Evolutionary conservation across 2,329 filamentous ascomycete species (phyloP).

Genomic region (Nothophoma quercina): DNA sequence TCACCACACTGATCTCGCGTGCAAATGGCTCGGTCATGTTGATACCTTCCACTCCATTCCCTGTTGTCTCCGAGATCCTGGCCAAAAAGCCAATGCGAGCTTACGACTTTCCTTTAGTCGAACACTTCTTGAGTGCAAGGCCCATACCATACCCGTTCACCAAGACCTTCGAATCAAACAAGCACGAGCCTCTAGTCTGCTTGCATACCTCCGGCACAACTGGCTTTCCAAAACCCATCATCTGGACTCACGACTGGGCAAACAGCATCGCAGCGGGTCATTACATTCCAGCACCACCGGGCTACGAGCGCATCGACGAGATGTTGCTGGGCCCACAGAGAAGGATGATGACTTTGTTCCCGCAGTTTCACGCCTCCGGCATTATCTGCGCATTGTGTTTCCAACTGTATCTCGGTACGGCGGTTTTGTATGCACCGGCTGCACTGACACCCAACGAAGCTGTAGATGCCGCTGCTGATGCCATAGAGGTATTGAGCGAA

Average conservation of each 20-base stretch:
- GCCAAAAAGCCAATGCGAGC: not conserved
- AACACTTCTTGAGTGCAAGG: not conserved
- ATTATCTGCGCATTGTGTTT: not conserved
- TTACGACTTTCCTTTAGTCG: not conserved
- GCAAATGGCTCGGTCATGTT: not conserved
- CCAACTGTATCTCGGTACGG: not conserved
- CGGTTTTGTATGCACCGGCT: not conserved
- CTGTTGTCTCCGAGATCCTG: not conserved
- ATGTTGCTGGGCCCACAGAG: not conserved
- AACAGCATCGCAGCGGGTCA: not conserved
- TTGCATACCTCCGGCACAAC: not conserved
- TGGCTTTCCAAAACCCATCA: not conserved
- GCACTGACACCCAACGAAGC: not conserved
- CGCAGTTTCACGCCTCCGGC: not conserved
- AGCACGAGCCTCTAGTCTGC: not conserved
- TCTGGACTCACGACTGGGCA: constrained; percentile 1
- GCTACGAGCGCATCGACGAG: not conserved
- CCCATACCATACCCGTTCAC: not conserved
- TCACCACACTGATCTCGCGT: not conserved
- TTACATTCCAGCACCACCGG: not conserved
- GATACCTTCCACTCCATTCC: not conserved
- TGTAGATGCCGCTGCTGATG: not conserved
- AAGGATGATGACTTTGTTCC: not conserved
- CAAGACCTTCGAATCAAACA: not conserved
- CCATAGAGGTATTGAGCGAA: not conserved